Percentiles rank a stretch among this genome's conserved stretches.
These are phyloP conservation scores for Escallonia rubra DNA, from an alignment of 129 eudicot genomes.

Conservation along the genomic window DNA sequence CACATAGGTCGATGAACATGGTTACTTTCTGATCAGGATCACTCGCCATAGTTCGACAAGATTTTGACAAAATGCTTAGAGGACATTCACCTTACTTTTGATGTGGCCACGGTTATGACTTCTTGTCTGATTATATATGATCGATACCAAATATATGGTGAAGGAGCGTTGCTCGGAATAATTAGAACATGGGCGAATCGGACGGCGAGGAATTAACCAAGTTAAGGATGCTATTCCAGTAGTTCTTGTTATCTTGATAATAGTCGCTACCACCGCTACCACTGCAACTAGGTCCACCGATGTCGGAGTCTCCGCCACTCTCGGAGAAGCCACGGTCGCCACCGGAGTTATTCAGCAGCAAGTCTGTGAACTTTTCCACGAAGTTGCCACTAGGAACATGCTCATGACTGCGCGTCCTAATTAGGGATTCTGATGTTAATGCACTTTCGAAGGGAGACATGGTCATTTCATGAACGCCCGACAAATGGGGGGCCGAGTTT, in stretches of 20 bases:
- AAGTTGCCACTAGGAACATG: constrained; percentile 37
- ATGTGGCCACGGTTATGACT: too few species aligned
- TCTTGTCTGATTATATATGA: too few species aligned
- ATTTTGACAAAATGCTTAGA: too few species aligned
- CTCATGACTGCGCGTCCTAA: constrained; percentile 5
- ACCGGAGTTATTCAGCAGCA: constrained; percentile 36
- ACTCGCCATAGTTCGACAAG: too few species aligned
- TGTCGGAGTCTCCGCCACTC: constrained; percentile 29
- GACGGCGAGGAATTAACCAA: constrained; percentile 62
- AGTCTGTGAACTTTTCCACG: constrained; percentile 73
- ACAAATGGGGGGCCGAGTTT: neutral
- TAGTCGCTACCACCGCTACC: constrained; percentile 12
- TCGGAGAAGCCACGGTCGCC: constrained; percentile 18
- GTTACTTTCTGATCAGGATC: too few species aligned
- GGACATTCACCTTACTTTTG: too few species aligned
- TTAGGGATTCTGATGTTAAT: constrained; percentile 23
- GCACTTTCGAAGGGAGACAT: constrained; percentile 14
- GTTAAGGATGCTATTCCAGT: constrained; percentile 68
- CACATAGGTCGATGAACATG: too few species aligned
- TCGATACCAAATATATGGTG: neutral
- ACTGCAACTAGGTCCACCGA: constrained; percentile 13
- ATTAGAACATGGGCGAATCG: constrained; percentile 37
- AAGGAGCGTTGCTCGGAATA: neutral
- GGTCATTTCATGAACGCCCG: too few species aligned
- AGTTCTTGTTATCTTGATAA: constrained; percentile 56